Evolutionary conservation across 225 moss, liverwort and hornwort species (phyloP).

Genomic region (Anthoceros angustus): DNA sequence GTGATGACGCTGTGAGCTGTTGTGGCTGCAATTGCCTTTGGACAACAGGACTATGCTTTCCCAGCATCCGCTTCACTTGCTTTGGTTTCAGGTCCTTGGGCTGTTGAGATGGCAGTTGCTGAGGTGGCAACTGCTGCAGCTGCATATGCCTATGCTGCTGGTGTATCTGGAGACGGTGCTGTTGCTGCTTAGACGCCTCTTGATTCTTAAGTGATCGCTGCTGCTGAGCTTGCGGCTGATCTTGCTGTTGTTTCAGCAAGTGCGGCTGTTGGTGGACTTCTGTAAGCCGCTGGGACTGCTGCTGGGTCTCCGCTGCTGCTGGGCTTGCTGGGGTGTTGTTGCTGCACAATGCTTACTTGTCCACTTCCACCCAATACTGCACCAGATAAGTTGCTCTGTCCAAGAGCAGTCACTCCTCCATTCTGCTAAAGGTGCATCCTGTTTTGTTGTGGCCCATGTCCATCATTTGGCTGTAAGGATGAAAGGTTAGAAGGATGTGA

Average conservation of each 20-base stretch:
- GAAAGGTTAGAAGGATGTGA: not conserved
- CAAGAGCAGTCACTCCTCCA: too few relatives aligned
- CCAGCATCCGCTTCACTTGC: too few relatives aligned
- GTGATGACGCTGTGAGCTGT: slow-evolving; percentile 51
- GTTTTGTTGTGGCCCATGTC: not conserved
- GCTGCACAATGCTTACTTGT: slow-evolving; percentile 37
- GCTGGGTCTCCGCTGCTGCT: slow-evolving; percentile 48
- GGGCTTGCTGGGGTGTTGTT: slow-evolving; percentile 50
- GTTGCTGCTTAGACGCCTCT: too few relatives aligned
- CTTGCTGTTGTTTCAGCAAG: slow-evolving; percentile 44
- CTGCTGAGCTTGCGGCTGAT: slow-evolving; percentile 48
- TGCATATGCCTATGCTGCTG: slow-evolving; percentile 46
- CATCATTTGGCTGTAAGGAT: not conserved
- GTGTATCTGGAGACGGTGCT: too few relatives aligned
- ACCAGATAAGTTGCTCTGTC: too few relatives aligned
- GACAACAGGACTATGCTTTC: slow-evolving; percentile 30
- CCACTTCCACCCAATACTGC: not conserved
- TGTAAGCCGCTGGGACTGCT: slow-evolving; percentile 53
- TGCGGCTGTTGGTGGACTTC: slow-evolving; percentile 38
- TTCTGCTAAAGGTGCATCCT: not conserved
- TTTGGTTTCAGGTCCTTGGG: too few relatives aligned
- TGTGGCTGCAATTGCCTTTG: slow-evolving; percentile 26
- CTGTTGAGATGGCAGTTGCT: too few relatives aligned
- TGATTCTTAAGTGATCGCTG: too few relatives aligned
- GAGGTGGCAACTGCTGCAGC: slow-evolving; percentile 27